Percentiles rank a stretch among this genome's conserved stretches.
Conservation (phyloP, 495 filamentous ascomycete genomes). For the Talaromyces trachyspermus region DNA sequence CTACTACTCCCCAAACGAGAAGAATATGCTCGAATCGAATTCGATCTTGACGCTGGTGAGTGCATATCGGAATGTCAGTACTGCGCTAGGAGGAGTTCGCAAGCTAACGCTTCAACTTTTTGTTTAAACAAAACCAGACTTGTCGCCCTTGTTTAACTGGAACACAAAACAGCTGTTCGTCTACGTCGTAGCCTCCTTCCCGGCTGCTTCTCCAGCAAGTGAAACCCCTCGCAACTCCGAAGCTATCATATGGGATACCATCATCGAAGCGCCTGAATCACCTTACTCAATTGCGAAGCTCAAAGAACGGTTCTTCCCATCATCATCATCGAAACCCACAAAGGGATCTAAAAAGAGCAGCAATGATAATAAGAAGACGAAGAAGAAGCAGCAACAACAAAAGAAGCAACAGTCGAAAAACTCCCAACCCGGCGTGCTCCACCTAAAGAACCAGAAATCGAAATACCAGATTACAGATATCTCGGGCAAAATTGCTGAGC, state of each 20-base stretch:
- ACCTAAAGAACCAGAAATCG: constrained; percentile 68
- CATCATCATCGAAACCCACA: constrained; percentile 15
- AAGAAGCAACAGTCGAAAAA: constrained; percentile 10
- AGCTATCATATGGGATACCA: constrained; percentile 90
- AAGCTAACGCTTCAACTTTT: too few species aligned
- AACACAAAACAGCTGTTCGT: constrained; percentile 99
- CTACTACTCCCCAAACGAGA: constrained; percentile 89
- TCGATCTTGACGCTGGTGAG: constrained; percentile 73
- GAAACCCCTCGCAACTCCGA: constrained; percentile 41
- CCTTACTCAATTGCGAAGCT: constrained; percentile 43
- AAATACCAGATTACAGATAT: constrained; percentile 96
- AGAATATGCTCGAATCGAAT: constrained; percentile 89
- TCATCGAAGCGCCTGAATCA: constrained; percentile 66
- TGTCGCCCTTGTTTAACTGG: constrained; percentile 93
- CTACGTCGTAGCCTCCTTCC: constrained; percentile 86
- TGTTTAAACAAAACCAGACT: constrained; percentile 50
- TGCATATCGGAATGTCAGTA: too few species aligned
- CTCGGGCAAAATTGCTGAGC: constrained; percentile 60
- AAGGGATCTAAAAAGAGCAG: constrained; percentile 8
- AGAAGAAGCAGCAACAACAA: constrained; percentile 18
- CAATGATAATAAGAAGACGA: constrained; percentile 13
- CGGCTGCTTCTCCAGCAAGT: constrained; percentile 35
- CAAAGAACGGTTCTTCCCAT: constrained; percentile 25
- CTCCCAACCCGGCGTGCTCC: constrained; percentile 55
- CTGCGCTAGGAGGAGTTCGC: too few species aligned